phyloP scores from a whole-genome alignment of 495 filamentous ascomycete species.

The Hypoxylon intermedium region DNA sequence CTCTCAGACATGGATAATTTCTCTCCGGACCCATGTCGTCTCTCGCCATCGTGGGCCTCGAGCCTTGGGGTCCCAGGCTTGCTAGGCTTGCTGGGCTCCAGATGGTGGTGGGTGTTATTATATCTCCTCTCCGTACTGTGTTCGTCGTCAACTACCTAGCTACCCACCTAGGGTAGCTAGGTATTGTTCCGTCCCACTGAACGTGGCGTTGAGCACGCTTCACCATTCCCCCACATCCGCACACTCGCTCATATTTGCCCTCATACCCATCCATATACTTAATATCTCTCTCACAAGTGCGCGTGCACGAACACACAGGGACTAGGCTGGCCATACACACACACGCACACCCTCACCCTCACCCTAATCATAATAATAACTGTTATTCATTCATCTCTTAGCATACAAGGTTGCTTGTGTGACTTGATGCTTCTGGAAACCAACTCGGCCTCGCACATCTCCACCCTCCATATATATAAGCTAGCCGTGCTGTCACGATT shows the following conservation, averaged over 20 bases:
- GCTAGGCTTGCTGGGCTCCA: constrained; percentile 27
- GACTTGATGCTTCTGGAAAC: constrained; percentile 33
- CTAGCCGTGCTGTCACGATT: constrained; percentile 34
- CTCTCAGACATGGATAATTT: constrained; percentile 40
- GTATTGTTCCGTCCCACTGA: constrained; percentile 21
- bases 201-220: constrained; percentile 25
- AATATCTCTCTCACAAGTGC: constrained; percentile 18
- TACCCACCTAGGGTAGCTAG: too few species aligned
- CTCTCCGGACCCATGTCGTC: constrained; percentile 32
- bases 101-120: too few species aligned
- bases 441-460: constrained; percentile 28
- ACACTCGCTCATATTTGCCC: constrained; percentile 10
- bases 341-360: too few species aligned
- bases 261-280: constrained; percentile 23
- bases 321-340: constrained; percentile 38
- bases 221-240: constrained; percentile 22
- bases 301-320: constrained; percentile 31
- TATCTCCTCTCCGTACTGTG: constrained; percentile 24
- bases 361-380: constrained; percentile 25
- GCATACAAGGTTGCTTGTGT: constrained; percentile 35
- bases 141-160: too few species aligned
- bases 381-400: constrained; percentile 29
- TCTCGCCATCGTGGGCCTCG: background rate
- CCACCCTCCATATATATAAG: constrained; percentile 34
- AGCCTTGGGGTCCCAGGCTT: background rate